Evolutionary conservation across 257 asterid species (phyloP).

Genomic region (Solanum chilense): DNA sequence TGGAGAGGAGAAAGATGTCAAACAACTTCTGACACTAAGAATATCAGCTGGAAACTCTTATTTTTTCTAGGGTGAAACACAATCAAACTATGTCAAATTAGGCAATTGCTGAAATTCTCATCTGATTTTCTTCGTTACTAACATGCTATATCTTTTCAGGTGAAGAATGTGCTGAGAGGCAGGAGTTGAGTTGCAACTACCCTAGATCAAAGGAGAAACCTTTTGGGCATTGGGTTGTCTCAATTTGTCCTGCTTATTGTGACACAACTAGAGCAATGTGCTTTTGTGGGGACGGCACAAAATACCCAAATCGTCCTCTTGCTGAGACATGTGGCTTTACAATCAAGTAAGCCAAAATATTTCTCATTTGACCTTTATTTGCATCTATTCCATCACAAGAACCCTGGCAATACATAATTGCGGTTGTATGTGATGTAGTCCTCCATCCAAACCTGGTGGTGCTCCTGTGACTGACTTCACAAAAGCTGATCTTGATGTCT

Average conservation of each 20-base stretch:
- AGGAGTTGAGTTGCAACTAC: conserved; percentile 57
- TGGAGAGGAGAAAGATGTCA: not conserved
- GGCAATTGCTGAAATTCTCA: not conserved
- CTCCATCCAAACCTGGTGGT: conserved; percentile 58
- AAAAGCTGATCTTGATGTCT: conserved; percentile 46
- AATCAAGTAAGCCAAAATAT: conserved; percentile 44
- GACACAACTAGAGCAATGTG: conserved; percentile 93
- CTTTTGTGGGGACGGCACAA: conserved; percentile 96
- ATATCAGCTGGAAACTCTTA: not conserved
- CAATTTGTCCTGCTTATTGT: conserved; percentile 77
- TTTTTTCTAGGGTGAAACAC: not conserved
- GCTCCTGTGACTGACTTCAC: conserved; percentile 55
- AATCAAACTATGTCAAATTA: not conserved
- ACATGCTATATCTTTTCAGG: conserved; percentile 31
- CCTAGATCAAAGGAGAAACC: conserved; percentile 49
- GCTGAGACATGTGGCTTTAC: conserved; percentile 84
- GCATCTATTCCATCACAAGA: not conserved
- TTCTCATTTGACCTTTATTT: not conserved
- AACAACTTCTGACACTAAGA: not conserved
- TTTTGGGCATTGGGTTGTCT: conserved; percentile 86
- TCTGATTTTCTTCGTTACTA: not conserved
- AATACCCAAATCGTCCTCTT: conserved; percentile 85
- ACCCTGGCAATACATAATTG: not conserved
- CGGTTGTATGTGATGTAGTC: conserved; percentile 28
- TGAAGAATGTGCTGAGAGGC: conserved; percentile 75